Evolutionary conservation across 148 eudicot genomes (phyloP), one percentile per base, ranked within the genome.

Genomic region (Vaccinium corymbosum): DNA sequence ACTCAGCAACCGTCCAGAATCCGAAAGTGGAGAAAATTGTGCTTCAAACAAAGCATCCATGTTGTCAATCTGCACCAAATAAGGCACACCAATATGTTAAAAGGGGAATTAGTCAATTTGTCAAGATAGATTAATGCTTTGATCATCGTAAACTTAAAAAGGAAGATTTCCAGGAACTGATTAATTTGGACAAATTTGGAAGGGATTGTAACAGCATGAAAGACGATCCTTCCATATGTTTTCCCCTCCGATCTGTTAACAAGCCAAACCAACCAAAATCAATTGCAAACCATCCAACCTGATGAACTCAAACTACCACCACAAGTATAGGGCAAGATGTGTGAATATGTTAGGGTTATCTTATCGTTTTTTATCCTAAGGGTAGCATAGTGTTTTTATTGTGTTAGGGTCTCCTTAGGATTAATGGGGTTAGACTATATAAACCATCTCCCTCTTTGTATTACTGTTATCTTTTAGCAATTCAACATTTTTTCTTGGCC

Each of bases 31-130:
- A 84, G 98, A 95, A 86, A 95, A 95, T 85, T 95, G 98, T 42
- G 98, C 98, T 90, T 95, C 98, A 88, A 95, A 95, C 83, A 95
- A 84, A 35, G 95, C 93, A 89, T 95, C 98, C 98, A 95, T 95
- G 85, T 93, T 90, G 83, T 94, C 98, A 87, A 95, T 93, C 98
- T 95, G 91, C 89, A 93, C 27, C 87, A 81, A 86, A 49, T n/a
- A 76, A 85, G 68, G 77, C 19, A 57, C 55, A 51, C 15, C 38
- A 76, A 57, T 81, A 57, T 27, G 11, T 22, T 27, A 16, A 7
- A 20, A 9, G 38, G 56, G 19, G 55, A 52, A 52, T 29, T 8
- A 32, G 42, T 55, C n/a, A 49, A 22, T 2, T 80, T 64, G 55
- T n/a, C 10, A 10, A 57, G 9, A 80, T 19, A 80, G 71, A 22